Conservation (phyloP, 2,329 filamentous ascomycete species). For the Cytospora schulzeri region DNA sequence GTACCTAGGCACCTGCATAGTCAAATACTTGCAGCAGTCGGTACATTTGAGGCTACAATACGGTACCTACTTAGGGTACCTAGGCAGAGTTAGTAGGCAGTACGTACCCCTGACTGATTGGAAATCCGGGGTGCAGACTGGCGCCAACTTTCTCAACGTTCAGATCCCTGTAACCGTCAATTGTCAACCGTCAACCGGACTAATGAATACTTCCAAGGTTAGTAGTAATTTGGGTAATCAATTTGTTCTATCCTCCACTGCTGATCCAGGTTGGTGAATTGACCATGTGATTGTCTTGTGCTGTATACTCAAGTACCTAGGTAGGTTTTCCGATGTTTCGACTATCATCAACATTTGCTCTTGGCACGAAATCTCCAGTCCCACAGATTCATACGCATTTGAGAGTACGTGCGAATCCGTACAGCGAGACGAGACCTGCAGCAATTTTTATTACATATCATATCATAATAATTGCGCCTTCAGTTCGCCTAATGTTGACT, state of each 20-base stretch:
- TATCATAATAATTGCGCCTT: not conserved
- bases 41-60: too few relatives aligned
- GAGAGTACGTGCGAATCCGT: too few relatives aligned
- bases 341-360: not conserved
- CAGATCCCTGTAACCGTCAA: conserved; percentile 1
- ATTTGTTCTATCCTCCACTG: too few relatives aligned
- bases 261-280: too few relatives aligned
- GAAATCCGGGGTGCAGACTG: conserved; percentile 12
- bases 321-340: not conserved
- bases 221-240: too few relatives aligned
- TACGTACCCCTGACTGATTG: not conserved
- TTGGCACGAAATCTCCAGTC: not conserved
- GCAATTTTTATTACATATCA: not conserved
- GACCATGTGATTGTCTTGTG: too few relatives aligned
- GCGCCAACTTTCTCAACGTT: not conserved
- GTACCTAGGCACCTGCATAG: not conserved
- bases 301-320: too few relatives aligned
- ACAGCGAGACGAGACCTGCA: not conserved
- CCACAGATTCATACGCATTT: not conserved
- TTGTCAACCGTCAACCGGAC: not conserved
- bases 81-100: too few relatives aligned
- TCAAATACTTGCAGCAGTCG: not conserved
- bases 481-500: not conserved
- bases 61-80: too few relatives aligned
- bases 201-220: not conserved